Conservation (phyloP, 108 stramenopile species). For the Cyclotella sp. region DNA sequence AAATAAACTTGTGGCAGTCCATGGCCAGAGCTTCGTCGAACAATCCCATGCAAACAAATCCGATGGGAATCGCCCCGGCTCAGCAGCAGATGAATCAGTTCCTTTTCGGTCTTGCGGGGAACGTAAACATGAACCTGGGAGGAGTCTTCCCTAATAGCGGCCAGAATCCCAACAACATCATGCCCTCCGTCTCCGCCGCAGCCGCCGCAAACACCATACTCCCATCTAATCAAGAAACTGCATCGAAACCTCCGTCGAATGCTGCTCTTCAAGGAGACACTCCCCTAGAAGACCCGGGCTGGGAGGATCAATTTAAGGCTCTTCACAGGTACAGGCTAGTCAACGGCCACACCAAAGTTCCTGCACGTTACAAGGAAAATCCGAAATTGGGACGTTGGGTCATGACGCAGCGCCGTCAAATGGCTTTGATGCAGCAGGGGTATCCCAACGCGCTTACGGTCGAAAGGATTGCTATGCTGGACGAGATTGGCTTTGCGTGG, state of each 20-base stretch:
- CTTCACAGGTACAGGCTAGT: conserved; percentile 17
- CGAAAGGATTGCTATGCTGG: conserved; percentile 62
- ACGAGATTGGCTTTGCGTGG: conserved; percentile 80
- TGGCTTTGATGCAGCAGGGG: conserved; percentile 31
- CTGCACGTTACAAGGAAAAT: conserved; percentile 58
- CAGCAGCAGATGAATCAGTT: conserved; percentile 6
- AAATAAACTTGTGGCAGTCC: conserved; percentile 4
- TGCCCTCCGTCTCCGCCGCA: not conserved
- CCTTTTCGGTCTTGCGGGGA: not conserved
- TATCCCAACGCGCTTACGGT: conserved; percentile 51
- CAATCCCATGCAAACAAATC: conserved; percentile 9
- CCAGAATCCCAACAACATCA: not conserved
- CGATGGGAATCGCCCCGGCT: not conserved
- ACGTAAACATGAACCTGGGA: not conserved
- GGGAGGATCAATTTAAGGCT: conserved; percentile 32
- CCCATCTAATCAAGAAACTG: not conserved
- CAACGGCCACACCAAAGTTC: conserved; percentile 61
- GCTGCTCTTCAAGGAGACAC: not conserved
- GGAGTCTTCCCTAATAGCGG: not conserved
- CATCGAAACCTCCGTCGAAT: not conserved
- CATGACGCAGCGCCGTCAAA: conserved; percentile 65
- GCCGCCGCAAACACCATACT: not conserved
- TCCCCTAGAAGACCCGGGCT: conserved; percentile 23
- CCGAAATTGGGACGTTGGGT: conserved; percentile 79
- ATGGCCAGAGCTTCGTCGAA: not conserved